phyloP scores from a whole-genome alignment of 2,329 filamentous ascomycete genomes.

The Phaeophleospora eucalypticola region DNA sequence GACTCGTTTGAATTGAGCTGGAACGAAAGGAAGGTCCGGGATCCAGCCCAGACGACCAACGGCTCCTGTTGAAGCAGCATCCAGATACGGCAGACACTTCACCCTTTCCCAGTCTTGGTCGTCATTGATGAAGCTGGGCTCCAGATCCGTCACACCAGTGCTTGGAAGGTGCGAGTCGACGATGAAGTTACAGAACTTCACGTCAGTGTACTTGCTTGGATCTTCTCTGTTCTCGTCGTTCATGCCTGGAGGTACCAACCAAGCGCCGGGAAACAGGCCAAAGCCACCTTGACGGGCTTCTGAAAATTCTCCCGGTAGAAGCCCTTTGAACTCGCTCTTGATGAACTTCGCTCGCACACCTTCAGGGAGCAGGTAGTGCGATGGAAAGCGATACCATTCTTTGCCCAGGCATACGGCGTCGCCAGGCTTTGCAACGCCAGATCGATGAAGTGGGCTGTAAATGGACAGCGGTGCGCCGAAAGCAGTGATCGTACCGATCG shows the following conservation, averaged over 20 bases:
- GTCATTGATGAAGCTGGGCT: conserved; percentile 77
- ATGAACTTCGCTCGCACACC: conserved; percentile 83
- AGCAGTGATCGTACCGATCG: conserved; percentile 70
- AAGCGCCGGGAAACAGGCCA: conserved; percentile 77
- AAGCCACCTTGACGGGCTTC: conserved; percentile 60
- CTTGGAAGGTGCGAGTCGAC: conserved; percentile 79
- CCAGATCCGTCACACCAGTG: conserved; percentile 57
- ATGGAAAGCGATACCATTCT: conserved; percentile 97
- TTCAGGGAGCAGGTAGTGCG: conserved; percentile 84
- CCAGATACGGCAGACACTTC: conserved; percentile 74
- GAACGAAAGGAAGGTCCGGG: conserved; percentile 66
- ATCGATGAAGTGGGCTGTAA: conserved; percentile 61
- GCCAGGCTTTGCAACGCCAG: conserved; percentile 54
- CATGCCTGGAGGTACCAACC: conserved; percentile 76
- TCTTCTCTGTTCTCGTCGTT: conserved; percentile 92
- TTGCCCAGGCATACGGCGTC: conserved; percentile 85
- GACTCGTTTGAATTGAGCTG: conserved; percentile 63
- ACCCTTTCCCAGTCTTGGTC: conserved; percentile 71
- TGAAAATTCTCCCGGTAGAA: conserved; percentile 86
- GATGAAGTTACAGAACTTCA: conserved; percentile 73
- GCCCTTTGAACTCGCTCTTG: conserved; percentile 80
- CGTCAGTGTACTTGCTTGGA: conserved; percentile 74
- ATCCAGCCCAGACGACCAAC: conserved; percentile 78
- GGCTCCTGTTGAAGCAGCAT: conserved; percentile 68
- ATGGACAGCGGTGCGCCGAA: conserved; percentile 77